Base-by-base conservation (phyloP, 2,329 filamentous ascomycete genomes). In the Hysterium pulicare region DNA sequence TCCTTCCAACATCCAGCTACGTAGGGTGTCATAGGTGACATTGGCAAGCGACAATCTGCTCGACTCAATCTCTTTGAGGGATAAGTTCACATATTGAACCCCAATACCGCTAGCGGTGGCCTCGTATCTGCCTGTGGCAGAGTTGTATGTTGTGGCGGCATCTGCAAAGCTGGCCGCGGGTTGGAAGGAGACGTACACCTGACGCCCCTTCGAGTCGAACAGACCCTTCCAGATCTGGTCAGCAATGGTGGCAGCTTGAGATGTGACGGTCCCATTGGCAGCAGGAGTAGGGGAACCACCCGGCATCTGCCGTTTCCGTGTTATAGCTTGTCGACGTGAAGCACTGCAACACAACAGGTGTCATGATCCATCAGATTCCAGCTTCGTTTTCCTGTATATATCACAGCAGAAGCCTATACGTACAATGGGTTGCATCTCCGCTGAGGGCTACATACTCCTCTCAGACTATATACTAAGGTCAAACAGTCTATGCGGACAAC, bases 21-120 rank as follows among this genome's bases (percentile, higher is more conserved):
- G 67, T 4, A 81, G 67, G 0, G 73, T 79, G 54, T 81, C 76
- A 57, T 79, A 81, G 15, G 76, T 79, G 20, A 80, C 70, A 19
- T 44, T 38, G 26, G 26, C 9, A 30, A 30, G 26, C 9, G 26
- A 9, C n/a, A n/a, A n/a, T n/a, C n/a, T n/a, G 16, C 44, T 23
- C 2, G 53, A 16, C 19, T 56, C 48, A 13, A 51, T 37, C 1
- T 71, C 59, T 48, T 75, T 49, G 6, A 77, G 39, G 47, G 69
- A 74, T 5, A 66, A 65, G n/a, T 66, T 59, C 0, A 74, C 64
- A 44, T 60, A 73, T 45, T 72, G 69, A 31, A 62, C 64, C n/a
- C 67, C 66, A 2, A 59, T 59, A 7, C 46, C 51, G 20, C 49
- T 54, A 32, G 67, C 65, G 30, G 41, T 50, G 15, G 70, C 48